These are phyloP conservation scores for Erysimum cheiri DNA, from an alignment of 441 rosid genomes.

Conservation along the genomic window DNA sequence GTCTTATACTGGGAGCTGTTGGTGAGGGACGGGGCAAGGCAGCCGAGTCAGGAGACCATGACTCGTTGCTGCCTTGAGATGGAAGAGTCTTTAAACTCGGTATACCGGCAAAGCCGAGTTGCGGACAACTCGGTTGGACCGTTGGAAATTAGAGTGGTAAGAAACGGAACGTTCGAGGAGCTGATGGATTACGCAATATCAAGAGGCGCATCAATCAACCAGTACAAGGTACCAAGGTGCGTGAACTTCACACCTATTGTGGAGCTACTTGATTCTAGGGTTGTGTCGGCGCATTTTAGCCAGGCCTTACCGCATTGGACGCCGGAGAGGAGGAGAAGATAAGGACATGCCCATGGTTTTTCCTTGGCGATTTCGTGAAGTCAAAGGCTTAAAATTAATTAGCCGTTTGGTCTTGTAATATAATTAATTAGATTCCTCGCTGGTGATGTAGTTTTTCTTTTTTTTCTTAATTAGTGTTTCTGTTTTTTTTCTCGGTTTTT, in stretches of 20 bases:
- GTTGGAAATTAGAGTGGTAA: constrained; percentile 79
- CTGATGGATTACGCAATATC: constrained; percentile 93
- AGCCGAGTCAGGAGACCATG: constrained; percentile 54
- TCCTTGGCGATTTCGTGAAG: constrained; percentile 36
- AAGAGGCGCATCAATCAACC: constrained; percentile 92
- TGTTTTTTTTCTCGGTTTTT: not conserved
- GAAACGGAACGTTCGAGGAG: constrained; percentile 90
- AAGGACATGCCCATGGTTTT: constrained; percentile 24
- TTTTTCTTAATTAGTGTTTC: not conserved
- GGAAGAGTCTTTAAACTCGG: constrained; percentile 88
- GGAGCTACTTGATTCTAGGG: constrained; percentile 86
- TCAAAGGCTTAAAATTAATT: constrained; percentile 41
- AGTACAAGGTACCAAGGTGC: constrained; percentile 92
- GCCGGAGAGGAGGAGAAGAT: constrained; percentile 61
- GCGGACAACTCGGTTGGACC: constrained; percentile 86
- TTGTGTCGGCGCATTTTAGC: constrained; percentile 69
- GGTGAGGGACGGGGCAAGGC: constrained; percentile 52
- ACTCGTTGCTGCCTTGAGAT: constrained; percentile 73
- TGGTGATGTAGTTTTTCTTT: constrained; percentile 27
- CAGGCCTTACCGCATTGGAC: constrained; percentile 76
- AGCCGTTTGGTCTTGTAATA: constrained; percentile 45
- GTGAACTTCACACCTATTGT: constrained; percentile 85
- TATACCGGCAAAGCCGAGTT: constrained; percentile 81
- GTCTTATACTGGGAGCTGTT: constrained; percentile 84
- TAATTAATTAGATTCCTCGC: constrained; percentile 37